Evolutionary conservation across 2,329 filamentous ascomycete species (phyloP).

Genomic region (Elsinoe australis): DNA sequence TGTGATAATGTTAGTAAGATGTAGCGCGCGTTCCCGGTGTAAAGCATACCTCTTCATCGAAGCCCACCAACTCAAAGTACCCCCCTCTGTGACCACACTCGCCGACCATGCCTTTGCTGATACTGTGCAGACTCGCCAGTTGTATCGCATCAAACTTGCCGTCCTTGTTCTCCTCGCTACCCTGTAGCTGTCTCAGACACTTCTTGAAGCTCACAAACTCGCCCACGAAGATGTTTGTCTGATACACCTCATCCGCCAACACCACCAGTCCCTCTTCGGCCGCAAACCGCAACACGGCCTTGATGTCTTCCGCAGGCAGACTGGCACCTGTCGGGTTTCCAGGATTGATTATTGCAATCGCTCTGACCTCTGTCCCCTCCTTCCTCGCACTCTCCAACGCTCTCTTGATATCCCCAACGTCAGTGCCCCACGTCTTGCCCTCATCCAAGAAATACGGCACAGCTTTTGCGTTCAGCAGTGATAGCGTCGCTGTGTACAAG

Average conservation of each 20-base stretch:
- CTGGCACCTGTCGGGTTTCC: slow-evolving; percentile 94
- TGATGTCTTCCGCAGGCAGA: slow-evolving; percentile 69
- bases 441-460: slow-evolving; percentile 96
- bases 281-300: slow-evolving; percentile 78
- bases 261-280: slow-evolving; percentile 78
- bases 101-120: slow-evolving; percentile 97
- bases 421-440: slow-evolving; percentile 76
- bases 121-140: slow-evolving; percentile 83
- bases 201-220: slow-evolving; percentile 95
- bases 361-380: slow-evolving; percentile 77
- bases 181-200: slow-evolving; percentile 71
- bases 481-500: slow-evolving; percentile 87
- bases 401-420: slow-evolving; percentile 66
- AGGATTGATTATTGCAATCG: slow-evolving; percentile 95
- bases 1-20: slow-evolving; percentile 35
- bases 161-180: slow-evolving; percentile 51
- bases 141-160: slow-evolving; percentile 78
- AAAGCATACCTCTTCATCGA: slow-evolving; percentile 48
- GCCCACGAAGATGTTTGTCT: slow-evolving; percentile 95
- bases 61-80: slow-evolving; percentile 92
- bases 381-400: slow-evolving; percentile 66
- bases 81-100: slow-evolving; percentile 97
- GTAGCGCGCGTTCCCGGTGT: too few relatives aligned
- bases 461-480: slow-evolving; percentile 73
- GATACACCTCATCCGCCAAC: slow-evolving; percentile 96